A percentile compares a stretch with the other conserved stretches of the same genome.
Conservation (phyloP, 345 rosid genomes). For the Euclidium syriacum region DNA sequence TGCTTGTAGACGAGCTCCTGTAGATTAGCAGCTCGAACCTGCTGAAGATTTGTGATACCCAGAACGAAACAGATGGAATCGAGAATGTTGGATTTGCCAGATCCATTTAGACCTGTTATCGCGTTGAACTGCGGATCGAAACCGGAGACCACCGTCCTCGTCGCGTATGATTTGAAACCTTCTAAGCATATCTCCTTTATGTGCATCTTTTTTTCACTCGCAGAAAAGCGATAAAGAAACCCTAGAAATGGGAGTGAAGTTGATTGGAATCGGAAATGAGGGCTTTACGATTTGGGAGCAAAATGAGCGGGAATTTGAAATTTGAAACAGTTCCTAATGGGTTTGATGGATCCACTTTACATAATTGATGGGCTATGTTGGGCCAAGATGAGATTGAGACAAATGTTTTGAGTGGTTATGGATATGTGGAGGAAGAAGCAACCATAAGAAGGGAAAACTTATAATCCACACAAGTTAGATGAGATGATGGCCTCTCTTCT, state of each 20-base stretch:
- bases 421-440: too few relatives aligned
- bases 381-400: too few relatives aligned
- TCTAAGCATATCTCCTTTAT: slow-evolving; percentile 88
- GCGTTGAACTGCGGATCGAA: slow-evolving; percentile 95
- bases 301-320: slow-evolving; percentile 24
- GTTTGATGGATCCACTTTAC: too few relatives aligned
- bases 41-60: slow-evolving; percentile 98
- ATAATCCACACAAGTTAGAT: too few relatives aligned
- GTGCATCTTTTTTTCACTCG: slow-evolving; percentile 66
- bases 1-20: slow-evolving; percentile 99
- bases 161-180: slow-evolving; percentile 96
- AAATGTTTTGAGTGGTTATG: too few relatives aligned
- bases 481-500: slow-evolving; percentile 71
- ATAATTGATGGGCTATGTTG: too few relatives aligned
- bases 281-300: not conserved
- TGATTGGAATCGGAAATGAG: too few relatives aligned
- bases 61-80: slow-evolving; percentile 96
- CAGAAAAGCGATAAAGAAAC: too few relatives aligned
- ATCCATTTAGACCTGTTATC: slow-evolving; percentile 91
- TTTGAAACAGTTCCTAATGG: not conserved
- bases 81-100: slow-evolving; percentile 98
- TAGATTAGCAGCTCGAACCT: slow-evolving; percentile 92
- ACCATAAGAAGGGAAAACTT: too few relatives aligned
- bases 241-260: too few relatives aligned
- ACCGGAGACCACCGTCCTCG: slow-evolving; percentile 87